Percentiles rank a stretch among this genome's conserved stretches.
phyloP scores from a whole-genome alignment of 371 early-diverging fungal species.

The Mortierella sp. region DNA sequence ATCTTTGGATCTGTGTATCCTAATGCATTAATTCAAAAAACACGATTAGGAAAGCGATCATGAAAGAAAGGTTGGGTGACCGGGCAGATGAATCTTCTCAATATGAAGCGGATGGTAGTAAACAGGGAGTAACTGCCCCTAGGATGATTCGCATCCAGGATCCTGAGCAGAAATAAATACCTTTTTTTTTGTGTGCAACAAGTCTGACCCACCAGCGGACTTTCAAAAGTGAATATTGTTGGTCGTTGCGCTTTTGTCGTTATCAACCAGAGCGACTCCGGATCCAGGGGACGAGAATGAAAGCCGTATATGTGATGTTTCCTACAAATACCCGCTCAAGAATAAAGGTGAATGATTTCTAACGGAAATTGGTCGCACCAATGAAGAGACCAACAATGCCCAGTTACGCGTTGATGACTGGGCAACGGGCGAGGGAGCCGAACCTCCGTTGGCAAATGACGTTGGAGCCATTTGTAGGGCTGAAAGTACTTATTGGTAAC shows the following conservation, averaged over 20 bases:
- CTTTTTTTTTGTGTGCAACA: constrained; percentile 3
- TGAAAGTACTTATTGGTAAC: constrained; percentile 82
- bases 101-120: not conserved
- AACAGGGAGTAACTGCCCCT: not conserved
- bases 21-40: not conserved
- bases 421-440: constrained; percentile 63
- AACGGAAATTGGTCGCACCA: constrained; percentile 72
- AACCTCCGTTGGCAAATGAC: constrained; percentile 58
- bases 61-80: constrained; percentile 15
- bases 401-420: constrained; percentile 69
- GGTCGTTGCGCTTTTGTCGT: constrained; percentile 68
- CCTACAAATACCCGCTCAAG: constrained; percentile 74
- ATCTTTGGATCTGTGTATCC: not conserved
- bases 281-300: constrained; percentile 75
- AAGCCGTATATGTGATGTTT: constrained; percentile 67
- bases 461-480: constrained; percentile 60
- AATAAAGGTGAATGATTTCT: constrained; percentile 64
- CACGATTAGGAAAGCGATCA: constrained; percentile 24
- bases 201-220: constrained; percentile 57
- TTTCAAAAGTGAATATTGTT: constrained; percentile 62
- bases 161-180: not conserved
- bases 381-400: constrained; percentile 65
- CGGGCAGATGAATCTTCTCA: not conserved
- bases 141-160: constrained; percentile 1
- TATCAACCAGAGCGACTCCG: constrained; percentile 76